phyloP scores from a whole-genome alignment of 2,329 filamentous ascomycete genomes.

The Triangularia setosa region DNA sequence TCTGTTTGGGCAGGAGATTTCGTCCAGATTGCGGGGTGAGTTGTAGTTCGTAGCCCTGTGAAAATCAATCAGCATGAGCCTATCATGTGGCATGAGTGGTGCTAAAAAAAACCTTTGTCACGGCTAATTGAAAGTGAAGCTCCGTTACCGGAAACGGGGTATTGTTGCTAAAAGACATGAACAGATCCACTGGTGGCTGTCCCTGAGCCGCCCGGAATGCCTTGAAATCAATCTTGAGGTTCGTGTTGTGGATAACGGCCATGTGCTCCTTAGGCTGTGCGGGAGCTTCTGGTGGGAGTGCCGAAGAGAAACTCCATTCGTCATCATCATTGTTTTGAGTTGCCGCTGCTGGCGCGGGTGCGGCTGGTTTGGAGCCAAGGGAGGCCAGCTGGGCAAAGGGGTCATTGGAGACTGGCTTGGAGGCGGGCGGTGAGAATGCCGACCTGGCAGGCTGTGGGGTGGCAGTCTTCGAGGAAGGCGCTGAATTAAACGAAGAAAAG shows the following conservation, averaged over 20 bases:
- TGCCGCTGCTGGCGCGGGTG: slow-evolving; percentile 27
- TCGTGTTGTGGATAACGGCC: slow-evolving; percentile 64
- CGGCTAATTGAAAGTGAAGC: slow-evolving; percentile 86
- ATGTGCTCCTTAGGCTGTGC: slow-evolving; percentile 56
- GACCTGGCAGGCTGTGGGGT: slow-evolving; percentile 52
- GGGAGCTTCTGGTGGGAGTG: slow-evolving; percentile 60
- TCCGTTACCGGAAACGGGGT: slow-evolving; percentile 68
- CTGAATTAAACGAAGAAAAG: slow-evolving; percentile 53
- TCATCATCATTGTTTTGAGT: slow-evolving; percentile 62
- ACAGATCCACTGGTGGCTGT: slow-evolving; percentile 60
- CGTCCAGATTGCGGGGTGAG: slow-evolving; percentile 83
- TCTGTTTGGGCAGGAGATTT: slow-evolving; percentile 67
- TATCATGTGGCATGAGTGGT: not conserved
- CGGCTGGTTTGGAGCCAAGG: slow-evolving; percentile 32
- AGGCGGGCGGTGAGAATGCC: slow-evolving; percentile 42
- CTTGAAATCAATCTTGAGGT: slow-evolving; percentile 68
- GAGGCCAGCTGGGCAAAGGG: slow-evolving; percentile 51
- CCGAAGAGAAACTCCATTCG: slow-evolving; percentile 90
- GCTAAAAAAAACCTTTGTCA: slow-evolving; percentile 69
- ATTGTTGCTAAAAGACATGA: slow-evolving; percentile 81
- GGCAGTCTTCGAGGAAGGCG: slow-evolving; percentile 46
- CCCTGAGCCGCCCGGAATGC: slow-evolving; percentile 56
- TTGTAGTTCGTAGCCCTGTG: slow-evolving; percentile 72
- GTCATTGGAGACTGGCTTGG: slow-evolving; percentile 42
- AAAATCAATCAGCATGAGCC: slow-evolving; percentile 4